phyloP scores from a whole-genome alignment of 768 basidiomycete species.

The Termitomyces titanicus region DNA sequence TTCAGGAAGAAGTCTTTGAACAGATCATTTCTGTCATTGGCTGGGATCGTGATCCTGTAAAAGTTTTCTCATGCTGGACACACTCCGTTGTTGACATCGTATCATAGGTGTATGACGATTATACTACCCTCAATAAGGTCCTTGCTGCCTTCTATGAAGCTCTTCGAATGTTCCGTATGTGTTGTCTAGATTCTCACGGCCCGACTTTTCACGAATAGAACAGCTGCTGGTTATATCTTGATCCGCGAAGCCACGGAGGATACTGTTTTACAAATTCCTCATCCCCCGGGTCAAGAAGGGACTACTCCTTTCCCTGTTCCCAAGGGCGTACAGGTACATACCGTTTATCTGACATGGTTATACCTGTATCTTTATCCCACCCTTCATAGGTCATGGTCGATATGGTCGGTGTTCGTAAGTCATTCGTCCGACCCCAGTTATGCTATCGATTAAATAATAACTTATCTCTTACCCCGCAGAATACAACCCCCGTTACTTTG shows the following conservation, averaged over 20 bases:
- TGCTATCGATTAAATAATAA: background rate
- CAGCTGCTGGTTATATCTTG: slow-evolving; percentile 38
- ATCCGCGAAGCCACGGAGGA: slow-evolving; percentile 42
- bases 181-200: background rate
- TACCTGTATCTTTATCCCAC: background rate
- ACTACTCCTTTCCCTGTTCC: slow-evolving; percentile 30
- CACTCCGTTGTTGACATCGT: background rate
- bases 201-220: background rate
- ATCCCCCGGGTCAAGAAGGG: slow-evolving; percentile 37
- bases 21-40: slow-evolving; percentile 35
- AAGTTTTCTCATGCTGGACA: background rate
- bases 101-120: slow-evolving; percentile 35
- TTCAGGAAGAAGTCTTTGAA: slow-evolving; percentile 39
- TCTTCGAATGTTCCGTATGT: slow-evolving; percentile 43
- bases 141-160: slow-evolving; percentile 41
- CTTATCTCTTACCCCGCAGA: slow-evolving; percentile 23
- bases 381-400: slow-evolving; percentile 35
- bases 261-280: slow-evolving; percentile 37
- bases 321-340: slow-evolving; percentile 36
- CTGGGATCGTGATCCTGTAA: slow-evolving; percentile 30
- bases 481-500: slow-evolving; percentile 48
- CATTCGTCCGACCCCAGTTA: background rate
- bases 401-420: slow-evolving; percentile 48
- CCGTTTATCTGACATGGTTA: background rate
- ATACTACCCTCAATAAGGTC: slow-evolving; percentile 37